These are phyloP conservation scores for Periglandula ipomoeae DNA, from an alignment of 2,329 filamentous ascomycete genomes.

Conservation along the genomic window DNA sequence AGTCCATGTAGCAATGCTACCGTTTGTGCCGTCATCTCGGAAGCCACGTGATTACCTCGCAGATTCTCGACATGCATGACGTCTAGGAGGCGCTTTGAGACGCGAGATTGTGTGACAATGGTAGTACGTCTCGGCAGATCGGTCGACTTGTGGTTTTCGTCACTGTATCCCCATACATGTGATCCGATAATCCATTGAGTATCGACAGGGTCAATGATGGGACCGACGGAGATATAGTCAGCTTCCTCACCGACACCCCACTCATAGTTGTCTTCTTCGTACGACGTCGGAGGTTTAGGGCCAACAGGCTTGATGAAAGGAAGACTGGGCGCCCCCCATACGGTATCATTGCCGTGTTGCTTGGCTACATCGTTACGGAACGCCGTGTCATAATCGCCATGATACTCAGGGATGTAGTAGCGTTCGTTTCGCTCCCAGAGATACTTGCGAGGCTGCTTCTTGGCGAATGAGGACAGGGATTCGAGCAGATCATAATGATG, in stretches of 20 bases:
- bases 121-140: constrained; percentile 63
- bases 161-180: constrained; percentile 58
- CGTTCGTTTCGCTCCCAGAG: constrained; percentile 66
- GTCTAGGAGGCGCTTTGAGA: constrained; percentile 62
- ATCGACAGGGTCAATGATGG: constrained; percentile 66
- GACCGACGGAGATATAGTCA: constrained; percentile 64
- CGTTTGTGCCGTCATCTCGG: constrained; percentile 71
- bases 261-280: constrained; percentile 56
- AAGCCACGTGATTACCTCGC: constrained; percentile 64
- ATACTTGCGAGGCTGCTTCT: constrained; percentile 59
- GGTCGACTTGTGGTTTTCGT: constrained; percentile 36
- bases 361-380: constrained; percentile 57
- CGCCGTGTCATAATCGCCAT: constrained; percentile 57
- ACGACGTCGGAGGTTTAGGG: constrained; percentile 50
- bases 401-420: constrained; percentile 61
- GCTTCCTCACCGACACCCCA: constrained; percentile 73
- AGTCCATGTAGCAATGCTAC: constrained; percentile 67
- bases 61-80: constrained; percentile 72
- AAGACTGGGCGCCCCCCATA: constrained; percentile 59
- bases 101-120: constrained; percentile 68
- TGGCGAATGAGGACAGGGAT: constrained; percentile 53
- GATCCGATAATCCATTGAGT: constrained; percentile 65
- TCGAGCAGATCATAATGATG: constrained; percentile 75
- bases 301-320: constrained; percentile 54
- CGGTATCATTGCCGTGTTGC: constrained; percentile 38